phyloP scores from a whole-genome alignment of 768 basidiomycete genomes.

The Rhizopogon rudus region DNA sequence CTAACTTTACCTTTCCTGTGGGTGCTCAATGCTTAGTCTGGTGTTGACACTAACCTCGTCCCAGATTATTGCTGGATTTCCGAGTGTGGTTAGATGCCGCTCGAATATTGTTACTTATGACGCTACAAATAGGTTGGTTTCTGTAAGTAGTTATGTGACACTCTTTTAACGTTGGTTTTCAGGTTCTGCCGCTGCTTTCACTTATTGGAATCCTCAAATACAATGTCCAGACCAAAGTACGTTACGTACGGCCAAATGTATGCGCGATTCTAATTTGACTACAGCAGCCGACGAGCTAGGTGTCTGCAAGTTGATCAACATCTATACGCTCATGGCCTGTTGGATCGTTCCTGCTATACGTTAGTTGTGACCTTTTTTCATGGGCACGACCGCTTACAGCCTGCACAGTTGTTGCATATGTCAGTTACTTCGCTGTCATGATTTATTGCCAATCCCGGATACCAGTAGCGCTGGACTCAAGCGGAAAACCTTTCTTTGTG shows the following conservation, averaged over 20 bases:
- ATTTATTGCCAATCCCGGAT: constrained; percentile 30
- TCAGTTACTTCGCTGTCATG: constrained; percentile 33
- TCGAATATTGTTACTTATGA: constrained; percentile 40
- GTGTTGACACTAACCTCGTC: not conserved
- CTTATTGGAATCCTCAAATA: constrained; percentile 37
- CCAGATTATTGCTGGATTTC: constrained; percentile 42
- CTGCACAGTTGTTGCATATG: constrained; percentile 38
- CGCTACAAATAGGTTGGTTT: constrained; percentile 42
- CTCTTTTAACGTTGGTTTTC: not conserved
- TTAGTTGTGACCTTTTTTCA: constrained; percentile 27
- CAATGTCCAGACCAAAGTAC: constrained; percentile 40
- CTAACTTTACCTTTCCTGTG: constrained; percentile 40
- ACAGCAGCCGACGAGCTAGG: constrained; percentile 36
- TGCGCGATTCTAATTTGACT: not conserved
- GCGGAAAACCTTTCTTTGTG: not conserved
- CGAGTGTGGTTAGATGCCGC: constrained; percentile 51
- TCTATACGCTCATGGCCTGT: constrained; percentile 44
- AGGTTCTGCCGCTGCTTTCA: constrained; percentile 42
- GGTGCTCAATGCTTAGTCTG: constrained; percentile 9
- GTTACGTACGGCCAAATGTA: constrained; percentile 2
- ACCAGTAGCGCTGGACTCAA: constrained; percentile 12
- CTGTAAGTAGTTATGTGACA: not conserved
- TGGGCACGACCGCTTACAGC: not conserved
- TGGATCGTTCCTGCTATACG: constrained; percentile 52
- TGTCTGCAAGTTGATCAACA: constrained; percentile 43